Evolutionary conservation across 768 basidiomycete genomes (phyloP), one percentile per base, ranked within the genome.

Genomic region (Boletus edulis): DNA sequence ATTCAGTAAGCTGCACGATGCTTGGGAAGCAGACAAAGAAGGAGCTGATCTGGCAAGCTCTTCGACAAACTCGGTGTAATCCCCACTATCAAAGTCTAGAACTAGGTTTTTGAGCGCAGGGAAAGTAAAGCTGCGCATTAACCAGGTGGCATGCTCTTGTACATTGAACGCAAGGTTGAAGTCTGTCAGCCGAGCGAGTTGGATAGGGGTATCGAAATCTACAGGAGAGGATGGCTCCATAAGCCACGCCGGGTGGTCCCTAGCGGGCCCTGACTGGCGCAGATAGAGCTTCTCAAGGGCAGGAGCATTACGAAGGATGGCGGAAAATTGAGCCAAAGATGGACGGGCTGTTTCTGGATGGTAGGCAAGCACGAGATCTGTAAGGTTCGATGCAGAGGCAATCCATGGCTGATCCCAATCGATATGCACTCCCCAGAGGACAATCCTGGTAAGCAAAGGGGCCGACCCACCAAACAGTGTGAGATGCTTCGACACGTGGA

Each of bases 371-470:
- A 86, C 80, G 20, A 90, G 65, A 15, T 80, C 76, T 22, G 60
- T 63, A 29, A 90, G 70, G 9, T 56, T 61, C 29, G 56, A n/a
- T 3, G 66, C 64, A 4, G 64, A 59, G 6, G 53, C 31, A 29
- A 70, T 57, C 20, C 75, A 64, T 15, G 76, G 72, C 34, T 74
- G 71, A 31, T 77, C 73, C 89, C 89, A 91, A 53, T 84, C 78
- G 34, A 90, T 67, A 57, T 87, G 87, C 5, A 89, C 83, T 38
- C 86, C 87, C 83, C 84, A 87, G 27, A 91, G 73, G 11, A 73
- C 72, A 34, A 82, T 67, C 5, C 70, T 62, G 18, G 66, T 70
- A 14, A 91, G 72, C 9, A 72, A 76, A 2, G 89, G 89, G 9
- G 72, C 69, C 17, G 76, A 76, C 24, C 78, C 76, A 3, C 80